Conservation (phyloP, 2,329 filamentous ascomycete species). For the Diaporthe sp. region DNA sequence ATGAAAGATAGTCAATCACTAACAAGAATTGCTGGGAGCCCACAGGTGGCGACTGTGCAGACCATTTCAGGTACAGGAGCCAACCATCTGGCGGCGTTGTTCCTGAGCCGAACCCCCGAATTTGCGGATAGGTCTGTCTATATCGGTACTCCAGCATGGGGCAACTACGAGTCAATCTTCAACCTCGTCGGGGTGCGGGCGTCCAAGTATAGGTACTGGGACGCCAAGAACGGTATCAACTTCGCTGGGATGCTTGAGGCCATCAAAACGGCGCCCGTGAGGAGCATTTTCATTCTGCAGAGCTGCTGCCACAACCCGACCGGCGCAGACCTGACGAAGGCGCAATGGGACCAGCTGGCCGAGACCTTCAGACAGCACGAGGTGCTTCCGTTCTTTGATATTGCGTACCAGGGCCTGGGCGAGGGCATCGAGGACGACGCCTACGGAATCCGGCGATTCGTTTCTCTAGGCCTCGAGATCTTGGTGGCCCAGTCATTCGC, state of each 20-base stretch:
- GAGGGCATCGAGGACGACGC: constrained; percentile 50
- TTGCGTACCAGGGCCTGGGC: constrained; percentile 54
- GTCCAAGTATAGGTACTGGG: constrained; percentile 48
- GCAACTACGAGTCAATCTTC: constrained; percentile 51
- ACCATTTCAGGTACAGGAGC: constrained; percentile 54
- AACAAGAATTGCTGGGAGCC: not conserved
- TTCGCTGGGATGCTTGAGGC: constrained; percentile 45
- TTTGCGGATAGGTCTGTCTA: constrained; percentile 45
- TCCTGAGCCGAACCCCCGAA: constrained; percentile 45
- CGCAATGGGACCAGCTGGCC: constrained; percentile 49
- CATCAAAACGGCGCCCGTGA: constrained; percentile 42
- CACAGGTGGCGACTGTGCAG: constrained; percentile 51
- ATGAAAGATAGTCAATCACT: not conserved
- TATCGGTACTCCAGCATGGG: constrained; percentile 50
- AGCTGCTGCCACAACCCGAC: constrained; percentile 55
- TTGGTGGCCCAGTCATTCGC: constrained; percentile 52
- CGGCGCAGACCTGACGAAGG: constrained; percentile 47
- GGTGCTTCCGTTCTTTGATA: constrained; percentile 51
- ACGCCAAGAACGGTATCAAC: constrained; percentile 45
- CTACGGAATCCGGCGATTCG: constrained; percentile 37
- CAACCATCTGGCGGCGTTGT: constrained; percentile 50
- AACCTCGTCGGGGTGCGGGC: constrained; percentile 46
- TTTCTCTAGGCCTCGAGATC: not conserved
- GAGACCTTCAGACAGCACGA: constrained; percentile 41
- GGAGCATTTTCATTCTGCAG: constrained; percentile 52